Conservation (phyloP, 1,284 basidiomycete species). For the Tilletia walkeri region DNA sequence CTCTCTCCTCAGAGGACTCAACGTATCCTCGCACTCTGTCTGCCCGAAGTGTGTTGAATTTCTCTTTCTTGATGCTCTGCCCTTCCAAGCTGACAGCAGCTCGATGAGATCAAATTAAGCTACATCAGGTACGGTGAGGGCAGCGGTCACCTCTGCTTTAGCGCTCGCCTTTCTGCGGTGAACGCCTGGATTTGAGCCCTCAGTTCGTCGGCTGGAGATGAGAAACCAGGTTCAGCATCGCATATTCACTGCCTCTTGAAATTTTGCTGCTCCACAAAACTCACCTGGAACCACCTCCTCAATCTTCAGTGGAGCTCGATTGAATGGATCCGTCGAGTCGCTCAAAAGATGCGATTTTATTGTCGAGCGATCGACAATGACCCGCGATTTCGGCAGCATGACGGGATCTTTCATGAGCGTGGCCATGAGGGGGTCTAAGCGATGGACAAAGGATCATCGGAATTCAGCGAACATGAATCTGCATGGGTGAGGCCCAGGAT, state of each 20-base stretch:
- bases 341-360: slow-evolving; percentile 94
- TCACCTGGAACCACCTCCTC: slow-evolving; percentile 51
- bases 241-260: background rate
- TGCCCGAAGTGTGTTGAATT: too few relatives aligned
- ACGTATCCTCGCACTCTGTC: too few relatives aligned
- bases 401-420: slow-evolving; percentile 97
- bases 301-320: slow-evolving; percentile 57
- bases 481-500: background rate
- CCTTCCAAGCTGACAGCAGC: too few relatives aligned
- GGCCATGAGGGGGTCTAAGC: slow-evolving; percentile 81
- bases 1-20: too few relatives aligned
- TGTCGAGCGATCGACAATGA: slow-evolving; percentile 81
- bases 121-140: background rate
- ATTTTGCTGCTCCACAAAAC: background rate
- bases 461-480: slow-evolving; percentile 21
- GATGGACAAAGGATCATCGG: background rate
- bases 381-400: slow-evolving; percentile 76
- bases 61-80: too few relatives aligned
- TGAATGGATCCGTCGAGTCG: slow-evolving; percentile 67
- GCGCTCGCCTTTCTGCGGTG: slow-evolving; percentile 22
- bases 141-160: background rate
- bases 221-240: background rate
- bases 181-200: slow-evolving; percentile 44
- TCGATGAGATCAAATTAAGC: too few relatives aligned
- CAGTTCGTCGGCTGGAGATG: slow-evolving; percentile 35